Evolutionary conservation across 2,329 filamentous ascomycete species (phyloP), one percentile per base, ranked within the genome.

Genomic region (Helminthosporium solani): DNA sequence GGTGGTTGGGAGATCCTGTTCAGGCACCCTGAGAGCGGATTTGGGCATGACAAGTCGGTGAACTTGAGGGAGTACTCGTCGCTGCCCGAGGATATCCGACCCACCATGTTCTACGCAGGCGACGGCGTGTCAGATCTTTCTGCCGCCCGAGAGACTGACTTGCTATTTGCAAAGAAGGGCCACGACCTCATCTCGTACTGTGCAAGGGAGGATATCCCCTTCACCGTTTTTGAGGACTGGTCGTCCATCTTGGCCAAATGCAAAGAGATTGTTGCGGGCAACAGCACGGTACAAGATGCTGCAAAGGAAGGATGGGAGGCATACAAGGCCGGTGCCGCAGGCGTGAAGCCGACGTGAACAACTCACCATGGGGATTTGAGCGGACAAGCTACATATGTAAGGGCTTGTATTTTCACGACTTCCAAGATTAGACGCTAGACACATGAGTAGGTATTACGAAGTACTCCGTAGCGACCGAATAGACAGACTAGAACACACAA

Each of bases 21-120:
- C 73, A 90, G 90, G 64, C 91, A 99, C 67, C 64, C 64, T 0
- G 89, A 92, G 50, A 90, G 87, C 65, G 80, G 85, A 47, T 95
- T 95, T 62, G 94, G 94, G n/a, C 94, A 99, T 68, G 92, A 99
- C 78, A 99, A 99, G 81, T 91, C 86, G 20, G 77, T 92, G 43
- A 89, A 94, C 67, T 90, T 99, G 62, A 84, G 88, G 55, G 90
- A 90, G 41, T 97, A 97, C 73, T 85, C 86, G 2, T 78, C 83
- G 20, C 77, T 95, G 34, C 84, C 88, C 0, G 77, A 77, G 12
- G 70, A 76, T 25, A 73, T 87, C 62, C 80, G 90, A 33, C 94
- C 94, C 2, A 85, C 83, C 31, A 82, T 97, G 74, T 90, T 97
- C 70, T 99, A 99, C 64, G 92, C 94, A 25, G 94, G 94, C 47